phyloP scores from a whole-genome alignment of 2,329 filamentous ascomycete species.

The Zelopaecilomyces penicillatus region DNA sequence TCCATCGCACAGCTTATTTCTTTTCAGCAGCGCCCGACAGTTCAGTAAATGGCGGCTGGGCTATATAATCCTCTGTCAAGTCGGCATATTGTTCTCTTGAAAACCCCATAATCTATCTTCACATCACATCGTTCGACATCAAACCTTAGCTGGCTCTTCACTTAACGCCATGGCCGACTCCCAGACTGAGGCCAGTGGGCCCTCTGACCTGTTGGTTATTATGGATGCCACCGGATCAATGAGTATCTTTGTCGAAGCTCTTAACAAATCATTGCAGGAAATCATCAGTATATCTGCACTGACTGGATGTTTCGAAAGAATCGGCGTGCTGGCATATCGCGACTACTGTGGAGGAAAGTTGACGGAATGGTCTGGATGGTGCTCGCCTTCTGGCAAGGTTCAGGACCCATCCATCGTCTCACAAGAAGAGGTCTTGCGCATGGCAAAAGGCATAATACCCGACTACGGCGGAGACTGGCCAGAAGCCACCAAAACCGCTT shows the following conservation, averaged over 20 bases:
- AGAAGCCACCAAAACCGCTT: conserved; percentile 40
- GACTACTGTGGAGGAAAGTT: conserved; percentile 33
- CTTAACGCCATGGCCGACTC: conserved; percentile 11
- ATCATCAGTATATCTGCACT: conserved; percentile 41
- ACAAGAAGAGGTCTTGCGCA: conserved; percentile 27
- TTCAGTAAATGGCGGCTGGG: no score
- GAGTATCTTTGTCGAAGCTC: conserved; percentile 31
- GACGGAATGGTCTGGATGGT: conserved; percentile 44
- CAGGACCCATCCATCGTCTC: conserved; percentile 13
- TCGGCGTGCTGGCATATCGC: conserved; percentile 42
- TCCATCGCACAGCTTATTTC: no score
- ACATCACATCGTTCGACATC: neutral
- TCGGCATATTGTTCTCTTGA: neutral
- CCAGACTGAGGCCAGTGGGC: conserved; percentile 6
- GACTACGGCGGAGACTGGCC: conserved; percentile 33
- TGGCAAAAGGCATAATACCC: conserved; percentile 24
- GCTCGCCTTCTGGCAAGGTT: conserved; percentile 14
- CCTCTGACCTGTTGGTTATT: conserved; percentile 38
- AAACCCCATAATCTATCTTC: neutral
- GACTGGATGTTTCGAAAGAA: conserved; percentile 40
- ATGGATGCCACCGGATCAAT: conserved; percentile 40
- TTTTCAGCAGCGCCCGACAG: no score
- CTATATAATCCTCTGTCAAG: neutral
- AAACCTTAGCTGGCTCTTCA: no score
- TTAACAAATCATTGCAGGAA: conserved; percentile 39